Evolutionary conservation across 257 asterid genomes (phyloP).

Genomic region (Penstemon davidsonii): DNA sequence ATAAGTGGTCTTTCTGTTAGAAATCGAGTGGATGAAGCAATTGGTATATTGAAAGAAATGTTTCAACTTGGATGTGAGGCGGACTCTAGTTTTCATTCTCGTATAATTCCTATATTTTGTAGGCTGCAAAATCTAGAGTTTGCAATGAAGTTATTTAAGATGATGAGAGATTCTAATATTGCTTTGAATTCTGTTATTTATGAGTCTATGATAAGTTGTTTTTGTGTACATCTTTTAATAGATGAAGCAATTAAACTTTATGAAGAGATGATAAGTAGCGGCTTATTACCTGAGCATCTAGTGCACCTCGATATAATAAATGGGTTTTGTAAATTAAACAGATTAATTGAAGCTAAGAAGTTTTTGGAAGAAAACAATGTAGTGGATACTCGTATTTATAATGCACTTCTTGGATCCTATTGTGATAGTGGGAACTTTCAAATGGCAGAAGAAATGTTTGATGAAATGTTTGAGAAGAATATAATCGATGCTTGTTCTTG

Average conservation of each 20-base stretch:
- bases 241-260: conserved; percentile 61
- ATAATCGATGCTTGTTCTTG: conserved; percentile 54
- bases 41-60: conserved; percentile 62
- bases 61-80: conserved; percentile 43
- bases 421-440: conserved; percentile 43
- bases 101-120: conserved; percentile 57
- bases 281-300: conserved; percentile 44
- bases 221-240: conserved; percentile 56
- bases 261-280: conserved; percentile 54
- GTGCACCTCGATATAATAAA: conserved; percentile 44
- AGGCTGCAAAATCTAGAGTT: conserved; percentile 45
- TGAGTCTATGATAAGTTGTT: conserved; percentile 52
- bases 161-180: conserved; percentile 57
- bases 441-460: conserved; percentile 45
- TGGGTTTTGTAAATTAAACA: conserved; percentile 53
- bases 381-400: conserved; percentile 41
- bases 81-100: conserved; percentile 48
- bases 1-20: conserved; percentile 59
- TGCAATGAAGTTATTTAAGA: conserved; percentile 44
- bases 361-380: conserved; percentile 50
- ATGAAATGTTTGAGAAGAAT: conserved; percentile 46
- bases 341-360: conserved; percentile 45
- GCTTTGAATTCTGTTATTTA: conserved; percentile 48
- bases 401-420: conserved; percentile 58
- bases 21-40: conserved; percentile 51